Evolutionary conservation across 2,329 filamentous ascomycete species (phyloP), one percentile per base, ranked within the genome.

Genomic region (Diaporthe nobilis): DNA sequence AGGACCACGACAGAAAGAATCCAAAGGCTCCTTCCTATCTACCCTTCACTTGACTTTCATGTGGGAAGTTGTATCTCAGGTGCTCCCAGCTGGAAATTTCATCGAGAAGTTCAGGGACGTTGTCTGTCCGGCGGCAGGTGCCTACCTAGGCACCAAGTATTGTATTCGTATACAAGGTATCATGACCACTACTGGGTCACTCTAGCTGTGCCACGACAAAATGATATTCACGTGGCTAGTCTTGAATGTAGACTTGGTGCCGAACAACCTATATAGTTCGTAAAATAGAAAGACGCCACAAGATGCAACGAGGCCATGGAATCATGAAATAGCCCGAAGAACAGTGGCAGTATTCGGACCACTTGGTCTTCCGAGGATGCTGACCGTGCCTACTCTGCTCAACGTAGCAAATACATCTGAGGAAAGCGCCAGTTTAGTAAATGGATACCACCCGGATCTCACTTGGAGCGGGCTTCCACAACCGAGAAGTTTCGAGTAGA

Each of bases 41-140:
- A 47, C 25, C 39, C 28, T 44, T 28, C 37, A 44, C 61, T 65
- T 34, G 39, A 31, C 39, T 65, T 15, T n/a, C 39, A 65, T 65
- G 61, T 49, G 61, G 58, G 39, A 65, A 65, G 42, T 65, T 65
- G 61, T 13, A 65, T 65, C 42, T 34, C 61, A 65, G 58, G 58
- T 42, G 37, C 58, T 63, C 39, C n/a, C 58, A 61, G 22, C 58
- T 61, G 34, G 37, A 42, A 61, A 20, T 31, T 65, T 22, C 39
- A 65, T 31, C 39, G 9, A 34, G 25, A 31, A 49, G 25, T 47
- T 34, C 42, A 65, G 61, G 34, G 61, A 47, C 42, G 10, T 65
- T 49, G n/a, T 47, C 25, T 65, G 25, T 47, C 61, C 25, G 39
- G 61, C 61, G 25, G 61, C 61, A 49, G 49, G 15, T 65, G 25